Percentiles rank a stretch among this genome's conserved stretches.
phyloP scores from a whole-genome alignment of 192 early-diverging fungal species.

The Mortierella alpina region DNA sequence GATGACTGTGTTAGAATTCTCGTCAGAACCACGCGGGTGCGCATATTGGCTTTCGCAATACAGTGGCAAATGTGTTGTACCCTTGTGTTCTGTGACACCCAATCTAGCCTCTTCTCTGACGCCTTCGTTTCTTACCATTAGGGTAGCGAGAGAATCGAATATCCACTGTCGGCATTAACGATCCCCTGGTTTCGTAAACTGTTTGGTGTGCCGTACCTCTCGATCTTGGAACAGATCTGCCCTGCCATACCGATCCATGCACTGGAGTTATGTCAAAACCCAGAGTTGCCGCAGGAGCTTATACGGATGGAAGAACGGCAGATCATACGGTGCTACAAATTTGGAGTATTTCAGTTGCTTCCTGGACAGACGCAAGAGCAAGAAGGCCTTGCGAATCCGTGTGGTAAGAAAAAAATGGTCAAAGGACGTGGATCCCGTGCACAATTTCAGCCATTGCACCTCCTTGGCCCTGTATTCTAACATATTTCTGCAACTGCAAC shows the following conservation, averaged over 20 bases:
- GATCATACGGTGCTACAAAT: slow-evolving; percentile 76
- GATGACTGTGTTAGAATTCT: slow-evolving; percentile 26
- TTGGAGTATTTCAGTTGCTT: slow-evolving; percentile 69
- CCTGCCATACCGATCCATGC: slow-evolving; percentile 58
- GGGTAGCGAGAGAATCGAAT: slow-evolving; percentile 68
- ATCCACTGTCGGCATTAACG: slow-evolving; percentile 49
- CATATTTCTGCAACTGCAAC: no score
- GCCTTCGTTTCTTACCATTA: slow-evolving; percentile 17
- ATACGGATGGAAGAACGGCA: slow-evolving; percentile 76
- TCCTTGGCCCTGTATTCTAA: no score
- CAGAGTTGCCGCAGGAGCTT: slow-evolving; percentile 67
- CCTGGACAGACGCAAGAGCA: slow-evolving; percentile 44
- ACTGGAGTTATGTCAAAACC: slow-evolving; percentile 63
- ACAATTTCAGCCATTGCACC: slow-evolving; percentile 14
- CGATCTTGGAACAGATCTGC: slow-evolving; percentile 60
- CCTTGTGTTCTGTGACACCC: not conserved
- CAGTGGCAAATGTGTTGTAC: not conserved
- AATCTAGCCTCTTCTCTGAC: not conserved
- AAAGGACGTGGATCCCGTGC: not conserved
- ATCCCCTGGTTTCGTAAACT: slow-evolving; percentile 57
- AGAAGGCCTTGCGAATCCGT: slow-evolving; percentile 53
- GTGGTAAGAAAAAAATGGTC: slow-evolving; percentile 57
- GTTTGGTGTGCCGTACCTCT: slow-evolving; percentile 48
- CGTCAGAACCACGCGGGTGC: slow-evolving; percentile 32
- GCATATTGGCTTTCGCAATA: not conserved